Evolutionary conservation across 108 stramenopile species (phyloP).

Genomic region (Discostella pseudostelligera): DNA sequence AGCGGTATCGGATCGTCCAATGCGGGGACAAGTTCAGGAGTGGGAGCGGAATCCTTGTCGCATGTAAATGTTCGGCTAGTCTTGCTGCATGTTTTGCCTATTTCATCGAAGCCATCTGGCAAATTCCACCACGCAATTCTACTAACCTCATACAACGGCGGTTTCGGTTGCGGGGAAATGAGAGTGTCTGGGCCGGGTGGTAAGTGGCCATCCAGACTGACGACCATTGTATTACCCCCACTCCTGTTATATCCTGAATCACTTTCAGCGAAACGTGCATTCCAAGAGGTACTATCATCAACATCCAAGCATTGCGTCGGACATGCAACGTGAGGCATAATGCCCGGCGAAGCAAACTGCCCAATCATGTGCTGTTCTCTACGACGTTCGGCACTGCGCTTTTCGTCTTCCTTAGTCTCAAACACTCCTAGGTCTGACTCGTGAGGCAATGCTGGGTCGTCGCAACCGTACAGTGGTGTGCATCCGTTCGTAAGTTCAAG

Average conservation of each 20-base stretch:
- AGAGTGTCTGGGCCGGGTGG: conserved; percentile 7
- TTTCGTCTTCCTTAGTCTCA: conserved; percentile 85
- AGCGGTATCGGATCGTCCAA: conserved; percentile 50
- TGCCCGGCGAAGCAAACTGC: conserved; percentile 65
- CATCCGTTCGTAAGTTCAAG: conserved; percentile 79
- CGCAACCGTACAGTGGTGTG: conserved; percentile 76
- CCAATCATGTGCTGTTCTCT: conserved; percentile 72
- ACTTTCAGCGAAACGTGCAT: conserved; percentile 44
- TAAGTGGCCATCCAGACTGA: conserved; percentile 27
- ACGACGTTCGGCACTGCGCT: conserved; percentile 52
- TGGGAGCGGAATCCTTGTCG: conserved; percentile 14
- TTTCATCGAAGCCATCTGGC: conserved; percentile 29
- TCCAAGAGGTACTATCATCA: conserved; percentile 85
- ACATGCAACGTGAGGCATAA: conserved; percentile 76
- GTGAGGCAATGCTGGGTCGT: conserved; percentile 76
- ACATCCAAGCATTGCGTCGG: conserved; percentile 73
- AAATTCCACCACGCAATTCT: conserved; percentile 62
- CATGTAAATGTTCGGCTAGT: conserved; percentile 6
- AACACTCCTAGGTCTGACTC: conserved; percentile 78
- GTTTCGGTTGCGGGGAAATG: conserved; percentile 12
- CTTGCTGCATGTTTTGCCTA: not conserved
- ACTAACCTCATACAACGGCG: conserved; percentile 35
- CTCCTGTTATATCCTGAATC: conserved; percentile 23
- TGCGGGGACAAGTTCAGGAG: conserved; percentile 43
- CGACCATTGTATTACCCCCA: conserved; percentile 31